A percentile compares a stretch with the other conserved stretches of the same genome.
Evolutionary conservation across 345 rosid species (phyloP).

Genomic region (Camelina sativa): DNA sequence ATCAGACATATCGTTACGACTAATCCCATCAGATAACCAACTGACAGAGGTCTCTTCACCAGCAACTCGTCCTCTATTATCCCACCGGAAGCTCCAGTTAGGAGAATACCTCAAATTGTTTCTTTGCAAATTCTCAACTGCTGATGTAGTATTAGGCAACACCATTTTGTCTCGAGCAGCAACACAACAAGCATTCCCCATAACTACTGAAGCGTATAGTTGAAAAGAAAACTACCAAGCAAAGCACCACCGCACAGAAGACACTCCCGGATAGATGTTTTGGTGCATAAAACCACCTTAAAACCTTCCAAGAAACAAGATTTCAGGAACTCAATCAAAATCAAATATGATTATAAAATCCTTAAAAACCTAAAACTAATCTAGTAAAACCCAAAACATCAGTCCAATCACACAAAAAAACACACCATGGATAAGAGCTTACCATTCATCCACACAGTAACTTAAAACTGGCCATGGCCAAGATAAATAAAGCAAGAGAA

Average conservation of each 20-base stretch:
- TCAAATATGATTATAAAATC: neutral
- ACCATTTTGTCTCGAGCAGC: constrained; percentile 89
- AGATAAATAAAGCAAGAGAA: neutral
- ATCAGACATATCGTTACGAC: constrained; percentile 58
- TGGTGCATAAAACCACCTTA: constrained; percentile 27
- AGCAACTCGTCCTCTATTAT: constrained; percentile 85
- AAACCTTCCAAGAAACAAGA: constrained; percentile 2
- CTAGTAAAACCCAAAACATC: neutral
- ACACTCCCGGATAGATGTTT: neutral
- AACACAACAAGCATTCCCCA: constrained; percentile 97
- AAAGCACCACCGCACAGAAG: constrained; percentile 18
- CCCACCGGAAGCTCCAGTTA: constrained; percentile 93
- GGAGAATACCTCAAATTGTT: constrained; percentile 82
- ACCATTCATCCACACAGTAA: neutral
- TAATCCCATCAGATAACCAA: constrained; percentile 72
- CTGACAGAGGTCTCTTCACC: constrained; percentile 80
- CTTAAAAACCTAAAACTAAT: neutral
- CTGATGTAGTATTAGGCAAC: constrained; percentile 54
- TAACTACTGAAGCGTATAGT: constrained; percentile 39
- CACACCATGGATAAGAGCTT: neutral
- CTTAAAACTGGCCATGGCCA: constrained; percentile 9
- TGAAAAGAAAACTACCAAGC: constrained; percentile 9
- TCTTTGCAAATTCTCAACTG: constrained; percentile 63
- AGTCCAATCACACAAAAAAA: no score
- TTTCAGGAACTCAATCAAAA: neutral